Base-by-base conservation (phyloP, 1,284 basidiomycete genomes). In the Hymenochaete sp. region DNA sequence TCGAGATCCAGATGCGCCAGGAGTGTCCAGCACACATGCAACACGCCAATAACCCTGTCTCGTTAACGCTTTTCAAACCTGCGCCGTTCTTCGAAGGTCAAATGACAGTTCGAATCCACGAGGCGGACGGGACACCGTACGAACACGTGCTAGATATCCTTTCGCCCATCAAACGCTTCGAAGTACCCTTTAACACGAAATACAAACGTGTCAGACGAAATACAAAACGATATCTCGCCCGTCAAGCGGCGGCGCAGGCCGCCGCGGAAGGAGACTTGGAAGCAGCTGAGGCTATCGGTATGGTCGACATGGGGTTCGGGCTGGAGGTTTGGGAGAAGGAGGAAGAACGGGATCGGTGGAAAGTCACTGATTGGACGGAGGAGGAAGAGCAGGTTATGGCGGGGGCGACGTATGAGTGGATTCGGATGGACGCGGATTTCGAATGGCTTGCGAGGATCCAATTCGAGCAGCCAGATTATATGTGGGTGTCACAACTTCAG, bases 161-260 rank as follows among this genome's bases (percentile, higher is more conserved):
- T 32, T 78, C 77, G 16, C 66, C 79, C 1, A 87, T 86, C 65
- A 97, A 96, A 62, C 82, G 87, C 10, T 97, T 91, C 60, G 92
- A 96, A 58, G 92, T 98, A 0, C 93, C 96, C 1, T 98, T 98
- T 73, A 98, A 98, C 62, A 98, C 95, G n/a, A 98, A 98, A 64
- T 98, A 98, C 67, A 98, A 98, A 65, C 90, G 96, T 52, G 89
- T 97, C 13, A 76, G 93, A 42, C 75, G 95, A 27, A 92, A 93
- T 56, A 96, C 91, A 16, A 95, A 95, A 62, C 85, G 92, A 14
- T 96, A 96, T 56, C 77, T 96, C 38, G 93, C 93, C 6, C 78
- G 93, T 26, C 93, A 96, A 62, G 86, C 89, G 1, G 91, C 91
- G 2, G 92, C 93, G 4, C 90, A 91, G 51, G 87, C 91, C 0